Evolutionary conservation across 345 rosid species (phyloP).

Genomic region (Rhodamnia rubescens): DNA sequence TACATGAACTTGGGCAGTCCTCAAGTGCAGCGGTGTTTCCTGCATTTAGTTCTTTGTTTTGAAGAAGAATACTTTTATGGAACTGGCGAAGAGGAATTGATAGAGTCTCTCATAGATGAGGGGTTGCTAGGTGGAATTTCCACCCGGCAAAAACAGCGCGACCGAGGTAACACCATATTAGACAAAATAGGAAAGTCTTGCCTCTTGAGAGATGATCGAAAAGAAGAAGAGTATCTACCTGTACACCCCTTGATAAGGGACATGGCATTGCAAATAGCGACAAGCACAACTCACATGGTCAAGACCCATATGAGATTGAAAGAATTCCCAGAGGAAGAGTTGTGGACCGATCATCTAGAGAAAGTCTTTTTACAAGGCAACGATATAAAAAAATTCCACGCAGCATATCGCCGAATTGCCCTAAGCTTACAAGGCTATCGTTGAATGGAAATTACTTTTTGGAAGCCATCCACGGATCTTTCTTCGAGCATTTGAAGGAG

Average conservation of each 20-base stretch:
- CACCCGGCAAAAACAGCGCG: accelerated
- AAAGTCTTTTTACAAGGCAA: background rate
- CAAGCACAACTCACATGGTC: background rate
- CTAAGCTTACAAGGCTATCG: background rate
- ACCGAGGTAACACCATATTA: background rate
- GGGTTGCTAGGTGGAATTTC: background rate
- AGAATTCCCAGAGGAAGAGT: background rate
- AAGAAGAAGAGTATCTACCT: accelerated
- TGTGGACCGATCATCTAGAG: background rate
- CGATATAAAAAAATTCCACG: background rate
- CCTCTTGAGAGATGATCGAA: background rate
- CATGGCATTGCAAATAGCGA: constrained; percentile 9
- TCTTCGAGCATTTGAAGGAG: background rate
- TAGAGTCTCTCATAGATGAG: constrained; percentile 5
- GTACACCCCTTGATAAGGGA: constrained; percentile 11
- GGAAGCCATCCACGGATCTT: background rate
- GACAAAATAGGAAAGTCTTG: background rate
- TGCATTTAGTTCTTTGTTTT: constrained; percentile 6
- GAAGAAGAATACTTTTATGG: accelerated
- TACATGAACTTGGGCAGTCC: background rate
- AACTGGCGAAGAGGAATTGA: too few relatives aligned
- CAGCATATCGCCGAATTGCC: background rate
- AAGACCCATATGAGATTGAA: background rate
- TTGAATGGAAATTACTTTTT: accelerated
- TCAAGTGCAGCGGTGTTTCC: constrained; percentile 8